phyloP scores from a whole-genome alignment of 441 rosid genomes.

The Pelargonium fulgidum region DNA sequence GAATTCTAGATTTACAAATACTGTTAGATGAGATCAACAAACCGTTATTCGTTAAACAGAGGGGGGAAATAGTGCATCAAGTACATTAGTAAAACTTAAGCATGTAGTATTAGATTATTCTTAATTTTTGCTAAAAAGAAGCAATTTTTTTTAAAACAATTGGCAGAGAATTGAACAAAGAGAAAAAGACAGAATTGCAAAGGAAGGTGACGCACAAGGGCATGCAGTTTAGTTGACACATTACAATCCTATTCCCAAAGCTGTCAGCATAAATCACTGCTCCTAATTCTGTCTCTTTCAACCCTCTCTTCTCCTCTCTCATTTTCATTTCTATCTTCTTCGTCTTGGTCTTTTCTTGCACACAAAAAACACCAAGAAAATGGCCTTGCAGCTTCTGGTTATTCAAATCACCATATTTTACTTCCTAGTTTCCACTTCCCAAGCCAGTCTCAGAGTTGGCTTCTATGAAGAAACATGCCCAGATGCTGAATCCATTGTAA shows the following conservation, averaged over 20 bases:
- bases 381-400: constrained; percentile 2
- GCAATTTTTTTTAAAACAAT: not conserved
- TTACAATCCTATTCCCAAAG: not conserved
- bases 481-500: constrained; percentile 20
- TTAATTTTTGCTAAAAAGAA: too few relatives aligned
- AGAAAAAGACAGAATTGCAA: not conserved
- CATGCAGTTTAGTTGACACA: constrained; percentile 13
- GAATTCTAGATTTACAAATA: too few relatives aligned
- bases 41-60: too few relatives aligned
- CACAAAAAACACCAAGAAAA: not conserved
- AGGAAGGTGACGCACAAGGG: constrained; percentile 1
- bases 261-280: not conserved
- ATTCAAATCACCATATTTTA: not conserved
- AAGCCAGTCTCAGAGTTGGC: constrained; percentile 20
- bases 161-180: not conserved
- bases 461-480: constrained; percentile 25
- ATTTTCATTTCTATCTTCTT: not conserved
- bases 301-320: not conserved
- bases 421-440: not conserved
- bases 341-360: not conserved
- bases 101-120: too few relatives aligned
- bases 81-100: too few relatives aligned
- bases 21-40: too few relatives aligned
- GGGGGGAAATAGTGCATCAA: too few relatives aligned
- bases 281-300: not conserved